Conservation (phyloP, 345 rosid species). For the Sonneratia alba region DNA sequence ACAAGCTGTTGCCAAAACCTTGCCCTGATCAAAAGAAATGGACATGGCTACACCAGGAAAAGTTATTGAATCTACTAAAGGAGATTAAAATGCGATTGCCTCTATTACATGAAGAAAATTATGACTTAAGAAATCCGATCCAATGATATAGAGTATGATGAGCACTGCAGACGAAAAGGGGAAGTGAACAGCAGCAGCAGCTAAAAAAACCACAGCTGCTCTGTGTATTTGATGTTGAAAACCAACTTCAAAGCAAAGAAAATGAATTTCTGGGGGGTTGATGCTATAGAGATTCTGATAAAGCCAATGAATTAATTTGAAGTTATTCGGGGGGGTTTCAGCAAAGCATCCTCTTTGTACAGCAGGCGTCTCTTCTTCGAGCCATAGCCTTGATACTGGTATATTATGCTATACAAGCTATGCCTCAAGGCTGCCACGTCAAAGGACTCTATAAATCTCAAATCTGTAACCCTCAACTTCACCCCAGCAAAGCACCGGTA, state of each 20-base stretch:
- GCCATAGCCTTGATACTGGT: constrained; percentile 27
- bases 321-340: constrained; percentile 12
- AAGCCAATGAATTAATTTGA: neutral
- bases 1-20: neutral
- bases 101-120: neutral
- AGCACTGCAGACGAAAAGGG: neutral
- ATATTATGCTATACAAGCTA: constrained; percentile 21
- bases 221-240: neutral
- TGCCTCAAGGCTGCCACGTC: constrained; percentile 46
- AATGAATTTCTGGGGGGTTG: neutral
- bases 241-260: neutral
- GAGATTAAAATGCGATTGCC: neutral
- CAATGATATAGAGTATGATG: neutral
- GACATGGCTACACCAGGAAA: neutral
- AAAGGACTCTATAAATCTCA: constrained; percentile 62
- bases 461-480: constrained; percentile 58
- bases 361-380: constrained; percentile 26
- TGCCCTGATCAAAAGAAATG: neutral
- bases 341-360: constrained; percentile 20
- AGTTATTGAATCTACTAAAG: neutral
- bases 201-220: constrained; percentile 3
- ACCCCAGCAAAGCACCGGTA: constrained; percentile 66
- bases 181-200: constrained; percentile 1
- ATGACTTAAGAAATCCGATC: neutral
- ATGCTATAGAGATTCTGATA: neutral